Base-by-base conservation (phyloP, 352 stramenopile species). In the Globisporangium emineosum region DNA sequence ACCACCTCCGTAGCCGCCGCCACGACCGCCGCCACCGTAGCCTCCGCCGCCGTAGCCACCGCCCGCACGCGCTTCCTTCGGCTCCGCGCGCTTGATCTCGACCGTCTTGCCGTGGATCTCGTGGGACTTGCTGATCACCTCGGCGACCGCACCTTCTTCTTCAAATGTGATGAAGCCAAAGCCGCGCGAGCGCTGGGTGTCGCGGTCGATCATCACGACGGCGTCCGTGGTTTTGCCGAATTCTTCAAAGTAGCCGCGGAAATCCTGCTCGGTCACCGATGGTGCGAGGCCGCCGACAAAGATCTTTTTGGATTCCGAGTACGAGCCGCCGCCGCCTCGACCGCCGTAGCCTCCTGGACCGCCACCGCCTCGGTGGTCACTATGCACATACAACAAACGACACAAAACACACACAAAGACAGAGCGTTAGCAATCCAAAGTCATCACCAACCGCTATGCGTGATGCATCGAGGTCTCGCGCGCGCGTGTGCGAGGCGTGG, bases 141-240 rank as follows among this genome's bases (percentile, higher is more conserved):
- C 88, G 1, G 91, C 87, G 27, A 97, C 88, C 6, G 86, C 89
- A 15, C 87, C 79, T 74, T 96, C 85, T 58, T 96, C 88, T 61
- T 97, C 90, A 67, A 97, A 98, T 15, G 88, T 98, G 30, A 98
- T 78, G 64, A 98, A 98, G 30, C 92, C 93, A 68, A 98, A 98
- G 58, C 93, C 93, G 12, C 93, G 84, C 25, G 86, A 96, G 56
- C 90, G 82, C 66, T 96, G 80, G 13, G 93, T 97, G 49, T 97
- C 86, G 30, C 91, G 88, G 69, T 98, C 92, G 60, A 97, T 92
- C 92, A 98, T 98, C 55, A 98, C 91, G 30, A 98, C 86, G 0
- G 91, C 89, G 62, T 97, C 90, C 30, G 86, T 94, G 62, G 97
- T 95, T 64, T 79, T 85, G 62, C 93, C 93, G 66, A 83, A 98